Evolutionary conservation across 768 basidiomycete species (phyloP).

Genomic region (Termitomyces sp.): DNA sequence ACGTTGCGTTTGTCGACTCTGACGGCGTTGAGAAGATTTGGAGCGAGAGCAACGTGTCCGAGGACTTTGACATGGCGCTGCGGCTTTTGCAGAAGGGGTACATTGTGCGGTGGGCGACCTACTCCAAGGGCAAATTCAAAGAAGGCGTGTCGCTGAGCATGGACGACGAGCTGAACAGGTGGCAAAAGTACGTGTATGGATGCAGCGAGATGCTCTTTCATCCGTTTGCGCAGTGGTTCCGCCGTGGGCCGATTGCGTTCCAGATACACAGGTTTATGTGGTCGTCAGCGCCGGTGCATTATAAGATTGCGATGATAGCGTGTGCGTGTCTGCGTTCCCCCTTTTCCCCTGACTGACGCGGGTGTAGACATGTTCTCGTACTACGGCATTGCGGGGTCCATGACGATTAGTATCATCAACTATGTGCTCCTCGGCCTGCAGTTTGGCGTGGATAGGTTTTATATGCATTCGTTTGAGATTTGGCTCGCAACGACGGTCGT

Average conservation of each 20-base stretch:
- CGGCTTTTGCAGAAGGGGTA: constrained; percentile 58
- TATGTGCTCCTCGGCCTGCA: constrained; percentile 71
- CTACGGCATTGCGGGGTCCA: constrained; percentile 61
- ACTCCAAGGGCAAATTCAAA: constrained; percentile 80
- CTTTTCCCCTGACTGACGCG: too few species aligned
- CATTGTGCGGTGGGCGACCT: constrained; percentile 79
- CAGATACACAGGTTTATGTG: constrained; percentile 75
- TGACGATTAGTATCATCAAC: constrained; percentile 65
- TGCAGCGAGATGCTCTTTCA: constrained; percentile 77
- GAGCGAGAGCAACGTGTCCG: constrained; percentile 72
- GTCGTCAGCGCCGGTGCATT: constrained; percentile 71
- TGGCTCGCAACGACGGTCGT: constrained; percentile 75
- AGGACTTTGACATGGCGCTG: constrained; percentile 80
- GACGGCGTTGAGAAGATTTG: constrained; percentile 71
- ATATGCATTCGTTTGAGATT: constrained; percentile 77
- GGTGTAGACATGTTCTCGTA: constrained; percentile 49
- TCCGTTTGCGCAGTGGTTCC: constrained; percentile 71
- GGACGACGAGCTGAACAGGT: constrained; percentile 86
- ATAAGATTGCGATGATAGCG: constrained; percentile 75
- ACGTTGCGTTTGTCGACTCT: constrained; percentile 67
- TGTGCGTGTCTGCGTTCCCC: too few species aligned
- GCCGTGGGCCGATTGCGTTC: constrained; percentile 68
- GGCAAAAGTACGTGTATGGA: constrained; percentile 76
- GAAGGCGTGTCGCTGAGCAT: constrained; percentile 86
- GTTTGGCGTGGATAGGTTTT: constrained; percentile 69